These are phyloP conservation scores for Microbotryum violaceum DNA, from an alignment of 1,284 basidiomycete genomes.

Conservation along the genomic window DNA sequence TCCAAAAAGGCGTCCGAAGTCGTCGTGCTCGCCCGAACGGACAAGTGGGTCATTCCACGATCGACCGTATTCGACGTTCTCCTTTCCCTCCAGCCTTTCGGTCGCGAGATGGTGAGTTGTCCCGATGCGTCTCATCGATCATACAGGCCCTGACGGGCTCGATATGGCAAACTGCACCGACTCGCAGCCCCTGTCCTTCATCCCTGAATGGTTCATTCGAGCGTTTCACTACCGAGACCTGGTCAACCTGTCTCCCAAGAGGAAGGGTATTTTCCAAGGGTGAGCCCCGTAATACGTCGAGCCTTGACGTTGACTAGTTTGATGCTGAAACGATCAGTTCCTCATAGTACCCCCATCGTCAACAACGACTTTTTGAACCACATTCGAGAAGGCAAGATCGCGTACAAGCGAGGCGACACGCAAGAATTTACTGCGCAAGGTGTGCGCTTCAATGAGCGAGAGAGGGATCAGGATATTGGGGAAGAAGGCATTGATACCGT, in stretches of 20 bases:
- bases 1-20: conserved; percentile 47
- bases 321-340: background rate
- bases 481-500: conserved; percentile 40
- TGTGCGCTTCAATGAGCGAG: conserved; percentile 43
- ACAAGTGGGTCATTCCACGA: conserved; percentile 49
- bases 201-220: conserved; percentile 51
- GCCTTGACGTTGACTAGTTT: background rate
- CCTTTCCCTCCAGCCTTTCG: conserved; percentile 54
- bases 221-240: conserved; percentile 53
- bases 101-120: conserved; percentile 45
- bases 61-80: conserved; percentile 52
- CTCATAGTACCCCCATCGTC: conserved; percentile 45
- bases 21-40: conserved; percentile 48
- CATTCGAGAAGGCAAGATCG: conserved; percentile 48
- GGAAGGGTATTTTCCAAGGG: conserved; percentile 48
- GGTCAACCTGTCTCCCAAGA: conserved; percentile 46
- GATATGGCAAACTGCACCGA: too few relatives aligned
- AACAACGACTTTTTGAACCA: conserved; percentile 53
- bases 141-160: conserved; percentile 5
- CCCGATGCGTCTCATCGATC: conserved; percentile 44
- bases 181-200: conserved; percentile 34
- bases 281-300: conserved; percentile 32
- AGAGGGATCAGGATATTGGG: conserved; percentile 35
- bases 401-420: conserved; percentile 54
- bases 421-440: conserved; percentile 47